These are phyloP conservation scores for Triangularia setosa DNA, from an alignment of 2,329 filamentous ascomycete species.

Conservation along the genomic window DNA sequence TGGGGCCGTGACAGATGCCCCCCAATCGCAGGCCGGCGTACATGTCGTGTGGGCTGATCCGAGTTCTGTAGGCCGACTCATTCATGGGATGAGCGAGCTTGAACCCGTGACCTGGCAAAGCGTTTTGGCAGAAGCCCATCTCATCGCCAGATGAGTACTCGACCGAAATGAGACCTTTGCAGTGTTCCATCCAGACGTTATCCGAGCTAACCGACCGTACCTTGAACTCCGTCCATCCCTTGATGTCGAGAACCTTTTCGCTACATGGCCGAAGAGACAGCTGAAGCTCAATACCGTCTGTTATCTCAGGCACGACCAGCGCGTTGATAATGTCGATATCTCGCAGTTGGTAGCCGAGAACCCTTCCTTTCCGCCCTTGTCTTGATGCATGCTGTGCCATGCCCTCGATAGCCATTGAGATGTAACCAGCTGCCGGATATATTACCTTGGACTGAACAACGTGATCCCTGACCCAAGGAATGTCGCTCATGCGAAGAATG, in stretches of 20 bases:
- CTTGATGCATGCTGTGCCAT: conserved; percentile 25
- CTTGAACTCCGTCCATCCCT: conserved; percentile 24
- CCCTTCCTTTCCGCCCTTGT: conserved; percentile 19
- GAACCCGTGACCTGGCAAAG: neutral
- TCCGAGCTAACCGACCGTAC: conserved; percentile 23
- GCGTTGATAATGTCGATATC: conserved; percentile 27
- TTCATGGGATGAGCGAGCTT: conserved; percentile 1
- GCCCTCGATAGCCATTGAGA: conserved; percentile 36
- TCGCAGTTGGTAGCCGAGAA: conserved; percentile 31
- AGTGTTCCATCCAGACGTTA: conserved; percentile 26
- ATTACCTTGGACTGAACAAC: conserved; percentile 45
- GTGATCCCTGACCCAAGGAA: conserved; percentile 48
- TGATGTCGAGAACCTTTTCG: conserved; percentile 17
- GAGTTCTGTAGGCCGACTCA: conserved; percentile 19
- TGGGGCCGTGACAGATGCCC: conserved; percentile 24
- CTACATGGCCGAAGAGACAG: conserved; percentile 21
- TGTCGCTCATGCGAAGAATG: conserved; percentile 33
- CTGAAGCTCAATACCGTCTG: conserved; percentile 26
- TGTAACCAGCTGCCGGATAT: conserved; percentile 41
- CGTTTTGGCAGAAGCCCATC: neutral
- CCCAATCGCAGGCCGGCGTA: conserved; percentile 18
- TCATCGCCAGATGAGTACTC: conserved; percentile 7
- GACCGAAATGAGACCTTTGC: conserved; percentile 23
- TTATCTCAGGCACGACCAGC: conserved; percentile 22
- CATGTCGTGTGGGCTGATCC: conserved; percentile 21